A percentile compares a stretch with the other conserved stretches of the same genome.
phyloP scores from a whole-genome alignment of 2,329 filamentous ascomycete species.

The Arthrobotrys conoides region DNA sequence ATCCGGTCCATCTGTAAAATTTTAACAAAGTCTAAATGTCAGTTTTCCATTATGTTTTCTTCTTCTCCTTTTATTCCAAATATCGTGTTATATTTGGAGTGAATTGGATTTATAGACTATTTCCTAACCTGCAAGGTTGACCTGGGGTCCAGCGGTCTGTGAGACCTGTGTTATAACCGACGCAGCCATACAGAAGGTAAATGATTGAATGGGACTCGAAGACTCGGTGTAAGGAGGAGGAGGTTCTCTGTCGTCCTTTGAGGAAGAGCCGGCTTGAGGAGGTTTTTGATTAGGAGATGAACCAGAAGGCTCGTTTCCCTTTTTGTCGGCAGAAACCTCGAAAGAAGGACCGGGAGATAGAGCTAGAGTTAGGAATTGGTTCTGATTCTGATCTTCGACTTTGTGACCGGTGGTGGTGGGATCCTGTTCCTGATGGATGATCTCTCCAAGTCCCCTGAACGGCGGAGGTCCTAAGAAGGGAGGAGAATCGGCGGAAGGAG shows the following conservation, averaged over 20 bases:
- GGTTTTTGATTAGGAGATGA: constrained; percentile 47
- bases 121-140: constrained; percentile 84
- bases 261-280: constrained; percentile 58
- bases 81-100: not conserved
- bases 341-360: constrained; percentile 55
- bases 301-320: constrained; percentile 45
- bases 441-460: constrained; percentile 59
- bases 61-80: not conserved
- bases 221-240: constrained; percentile 97
- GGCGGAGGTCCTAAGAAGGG: constrained; percentile 47
- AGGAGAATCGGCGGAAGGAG: constrained; percentile 58
- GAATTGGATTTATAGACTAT: not conserved
- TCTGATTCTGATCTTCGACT: constrained; percentile 34
- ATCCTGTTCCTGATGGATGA: constrained; percentile 60
- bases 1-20: constrained; percentile 79
- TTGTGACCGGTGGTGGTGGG: constrained; percentile 36
- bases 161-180: constrained; percentile 99
- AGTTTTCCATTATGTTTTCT: constrained; percentile 6
- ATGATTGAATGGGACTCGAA: constrained; percentile 89
- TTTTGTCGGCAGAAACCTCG: constrained; percentile 44
- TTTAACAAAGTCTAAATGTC: constrained; percentile 61
- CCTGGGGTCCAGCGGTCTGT: constrained; percentile 83
- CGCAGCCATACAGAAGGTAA: constrained; percentile 97
- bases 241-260: constrained; percentile 83
- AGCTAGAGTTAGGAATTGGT: constrained; percentile 14